phyloP scores from a whole-genome alignment of 129 eudicot genomes.

The Helichrysum umbraculigerum region DNA sequence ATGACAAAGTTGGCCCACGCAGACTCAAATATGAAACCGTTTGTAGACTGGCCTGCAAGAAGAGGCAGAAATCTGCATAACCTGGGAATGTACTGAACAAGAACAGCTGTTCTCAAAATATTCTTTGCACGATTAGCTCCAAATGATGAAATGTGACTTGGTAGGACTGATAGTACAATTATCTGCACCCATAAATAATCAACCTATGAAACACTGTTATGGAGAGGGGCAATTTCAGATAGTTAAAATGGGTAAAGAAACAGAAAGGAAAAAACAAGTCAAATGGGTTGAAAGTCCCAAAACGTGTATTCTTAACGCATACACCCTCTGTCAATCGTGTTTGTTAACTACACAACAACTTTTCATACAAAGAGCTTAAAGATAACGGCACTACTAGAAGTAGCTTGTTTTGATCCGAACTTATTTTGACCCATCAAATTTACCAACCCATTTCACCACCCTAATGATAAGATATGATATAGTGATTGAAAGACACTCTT shows the following conservation, averaged over 20 bases:
- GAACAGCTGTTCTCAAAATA: constrained; percentile 66
- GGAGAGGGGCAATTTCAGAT: background rate
- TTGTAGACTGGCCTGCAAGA: constrained; percentile 76
- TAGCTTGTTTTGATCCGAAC: too few relatives aligned
- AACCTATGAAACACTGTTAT: background rate
- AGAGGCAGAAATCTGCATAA: constrained; percentile 76
- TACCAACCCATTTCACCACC: background rate
- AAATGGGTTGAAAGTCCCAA: too few relatives aligned
- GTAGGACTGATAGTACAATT: constrained; percentile 52
- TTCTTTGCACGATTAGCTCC: constrained; percentile 82
- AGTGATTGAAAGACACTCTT: background rate
- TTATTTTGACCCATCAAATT: background rate
- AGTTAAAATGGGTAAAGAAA: background rate
- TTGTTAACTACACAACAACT: too few relatives aligned
- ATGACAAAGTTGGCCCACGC: constrained; percentile 85
- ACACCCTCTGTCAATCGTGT: too few relatives aligned
- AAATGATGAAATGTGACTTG: constrained; percentile 45
- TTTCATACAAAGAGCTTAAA: too few relatives aligned
- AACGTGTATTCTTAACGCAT: too few relatives aligned
- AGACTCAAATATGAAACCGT: constrained; percentile 69
- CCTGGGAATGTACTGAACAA: constrained; percentile 79
- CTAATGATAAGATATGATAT: background rate
- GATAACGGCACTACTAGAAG: too few relatives aligned
- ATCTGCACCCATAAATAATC: constrained; percentile 51
- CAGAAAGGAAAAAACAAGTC: background rate